phyloP scores from a whole-genome alignment of 495 filamentous ascomycete species.

The Xylaria sp. region DNA sequence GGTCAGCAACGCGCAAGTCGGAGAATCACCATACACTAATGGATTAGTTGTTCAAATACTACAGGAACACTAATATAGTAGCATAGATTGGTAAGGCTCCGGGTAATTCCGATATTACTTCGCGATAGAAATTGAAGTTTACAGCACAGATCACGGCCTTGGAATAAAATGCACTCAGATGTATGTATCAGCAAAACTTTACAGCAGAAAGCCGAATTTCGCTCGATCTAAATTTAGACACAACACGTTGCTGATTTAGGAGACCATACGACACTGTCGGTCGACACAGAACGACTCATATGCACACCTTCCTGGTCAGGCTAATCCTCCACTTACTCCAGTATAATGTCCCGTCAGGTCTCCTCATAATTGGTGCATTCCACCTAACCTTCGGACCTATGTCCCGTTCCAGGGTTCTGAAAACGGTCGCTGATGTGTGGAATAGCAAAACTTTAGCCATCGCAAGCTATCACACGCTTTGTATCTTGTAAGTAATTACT shows the following conservation, averaged over 20 bases:
- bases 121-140: too few relatives aligned
- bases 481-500: neutral
- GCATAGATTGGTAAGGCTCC: conserved; percentile 15
- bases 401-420: conserved; percentile 19
- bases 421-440: neutral
- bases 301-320: conserved; percentile 27
- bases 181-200: neutral
- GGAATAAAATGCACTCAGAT: neutral
- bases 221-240: conserved; percentile 23
- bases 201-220: neutral
- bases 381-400: conserved; percentile 21
- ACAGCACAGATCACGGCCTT: neutral
- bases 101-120: neutral
- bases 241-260: conserved; percentile 4
- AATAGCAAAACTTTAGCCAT: neutral
- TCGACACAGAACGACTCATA: conserved; percentile 17
- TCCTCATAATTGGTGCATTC: conserved; percentile 25
- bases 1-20: neutral
- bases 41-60: neutral
- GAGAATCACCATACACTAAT: neutral
- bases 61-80: neutral
- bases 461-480: conserved; percentile 8
- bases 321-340: conserved; percentile 27
- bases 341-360: conserved; percentile 2
- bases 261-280: conserved; percentile 4